Evolutionary conservation across 2,329 filamentous ascomycete genomes (phyloP), one percentile per base, ranked within the genome.

Genomic region (Claviceps cyperi): DNA sequence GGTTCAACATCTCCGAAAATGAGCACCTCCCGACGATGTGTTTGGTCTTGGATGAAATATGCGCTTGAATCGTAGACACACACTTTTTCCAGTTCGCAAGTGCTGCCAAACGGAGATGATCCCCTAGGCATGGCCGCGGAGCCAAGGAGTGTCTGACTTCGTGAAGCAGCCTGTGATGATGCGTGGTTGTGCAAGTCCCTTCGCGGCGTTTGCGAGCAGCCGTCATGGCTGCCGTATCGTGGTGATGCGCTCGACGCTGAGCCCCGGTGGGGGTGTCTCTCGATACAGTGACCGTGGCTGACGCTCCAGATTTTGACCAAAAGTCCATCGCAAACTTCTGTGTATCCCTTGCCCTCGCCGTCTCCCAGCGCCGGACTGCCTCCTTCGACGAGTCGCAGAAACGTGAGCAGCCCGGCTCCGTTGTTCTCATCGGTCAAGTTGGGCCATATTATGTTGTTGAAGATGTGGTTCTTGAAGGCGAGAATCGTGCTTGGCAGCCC

Each of bases 361-460:
- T 87, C 83, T 2, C 89, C 90, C 6, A 95, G 72, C 24, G 86
- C 83, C 2, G 85, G 81, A 52, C 91, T 92, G 3, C 91, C 91
- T 11, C 90, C 91, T 62, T 96, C 90, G 5, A 87, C 83, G 9
- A 98, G 73, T 15, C 92, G 80, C 63, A 89, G 83, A 58, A 94
- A 97, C 0, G 88, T 95, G 36, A 98, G 81, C 28, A 98, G 75
- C 0, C 92, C 92, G 4, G 90, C 90, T 22, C 92, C 92, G 36
- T 90, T 89, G 63, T 95, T 92, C 67, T 98, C 92, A 60, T 98
- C 91, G 0, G 88, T 94, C 39, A 98, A 70, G 58, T 98, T 98
- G 0, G 92, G 92, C 92, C 92, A 98, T 49, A 97, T 94, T 51
- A 95, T 72, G 60, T 96, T 94, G 67, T 98, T 98, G 72, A 98